These are phyloP conservation scores for Penicillium brasilianum DNA, from an alignment of 2,329 filamentous ascomycete genomes.

Conservation along the genomic window DNA sequence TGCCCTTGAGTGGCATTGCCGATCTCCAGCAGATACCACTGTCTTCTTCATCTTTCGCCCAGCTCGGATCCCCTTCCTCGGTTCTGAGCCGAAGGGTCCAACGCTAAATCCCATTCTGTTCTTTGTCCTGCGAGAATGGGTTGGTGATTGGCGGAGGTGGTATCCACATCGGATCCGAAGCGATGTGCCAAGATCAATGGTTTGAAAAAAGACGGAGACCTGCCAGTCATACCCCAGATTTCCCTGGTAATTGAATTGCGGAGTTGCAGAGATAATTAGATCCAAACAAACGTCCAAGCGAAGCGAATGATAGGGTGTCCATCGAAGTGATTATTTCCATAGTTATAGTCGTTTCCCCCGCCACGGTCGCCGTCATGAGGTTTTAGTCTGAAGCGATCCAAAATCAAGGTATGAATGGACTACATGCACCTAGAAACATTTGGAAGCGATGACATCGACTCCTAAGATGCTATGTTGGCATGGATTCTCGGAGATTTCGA, in stretches of 20 bases:
- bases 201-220: background rate
- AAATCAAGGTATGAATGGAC: background rate
- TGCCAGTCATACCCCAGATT: background rate
- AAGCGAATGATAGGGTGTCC: no score
- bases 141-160: background rate
- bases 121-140: background rate
- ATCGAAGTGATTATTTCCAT: no score
- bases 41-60: background rate
- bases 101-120: background rate
- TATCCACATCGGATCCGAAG: slow-evolving; percentile 6
- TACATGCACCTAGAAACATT: no score
- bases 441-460: no score
- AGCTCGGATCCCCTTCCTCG: background rate
- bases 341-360: no score
- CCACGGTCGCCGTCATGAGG: background rate
- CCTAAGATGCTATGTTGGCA: background rate
- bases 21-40: background rate
- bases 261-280: background rate
- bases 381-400: background rate
- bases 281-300: background rate
- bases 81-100: slow-evolving; percentile 6
- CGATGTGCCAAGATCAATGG: background rate
- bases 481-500: background rate
- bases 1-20: background rate
- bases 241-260: background rate